Evolutionary conservation across 2,329 filamentous ascomycete genomes (phyloP).

Genomic region (Exserohilum turcica): DNA sequence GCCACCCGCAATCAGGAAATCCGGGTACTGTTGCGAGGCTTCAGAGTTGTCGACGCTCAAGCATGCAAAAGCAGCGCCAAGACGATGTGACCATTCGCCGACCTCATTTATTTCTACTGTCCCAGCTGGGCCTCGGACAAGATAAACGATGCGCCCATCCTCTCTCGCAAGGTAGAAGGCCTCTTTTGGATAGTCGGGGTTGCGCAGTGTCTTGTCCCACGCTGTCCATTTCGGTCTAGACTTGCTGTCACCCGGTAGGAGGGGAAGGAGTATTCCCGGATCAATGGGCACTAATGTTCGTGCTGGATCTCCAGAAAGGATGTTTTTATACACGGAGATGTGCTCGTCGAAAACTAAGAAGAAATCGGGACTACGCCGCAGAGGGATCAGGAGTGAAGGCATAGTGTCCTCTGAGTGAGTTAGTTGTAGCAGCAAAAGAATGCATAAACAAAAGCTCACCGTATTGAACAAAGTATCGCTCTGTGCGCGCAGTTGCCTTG

Average conservation of each 20-base stretch:
- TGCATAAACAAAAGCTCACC: slow-evolving; percentile 25
- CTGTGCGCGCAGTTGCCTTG: slow-evolving; percentile 30
- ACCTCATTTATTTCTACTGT: slow-evolving; percentile 51
- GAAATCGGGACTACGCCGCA: slow-evolving; percentile 49
- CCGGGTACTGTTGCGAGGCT: slow-evolving; percentile 62
- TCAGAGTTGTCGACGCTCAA: slow-evolving; percentile 58
- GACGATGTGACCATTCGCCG: slow-evolving; percentile 69
- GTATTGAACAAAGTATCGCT: slow-evolving; percentile 32
- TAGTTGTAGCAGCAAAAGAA: slow-evolving; percentile 3
- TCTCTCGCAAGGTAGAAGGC: slow-evolving; percentile 86
- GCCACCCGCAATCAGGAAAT: slow-evolving; percentile 80
- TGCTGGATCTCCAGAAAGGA: slow-evolving; percentile 48
- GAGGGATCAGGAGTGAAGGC: slow-evolving; percentile 49
- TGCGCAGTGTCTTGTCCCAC: slow-evolving; percentile 80
- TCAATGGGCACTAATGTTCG: slow-evolving; percentile 22
- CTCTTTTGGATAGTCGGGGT: slow-evolving; percentile 65
- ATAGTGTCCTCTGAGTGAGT: slow-evolving; percentile 40
- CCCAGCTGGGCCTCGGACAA: slow-evolving; percentile 63
- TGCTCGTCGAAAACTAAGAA: slow-evolving; percentile 47
- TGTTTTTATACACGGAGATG: slow-evolving; percentile 46
- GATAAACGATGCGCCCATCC: slow-evolving; percentile 77
- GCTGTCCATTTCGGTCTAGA: slow-evolving; percentile 72
- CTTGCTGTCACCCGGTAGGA: slow-evolving; percentile 48
- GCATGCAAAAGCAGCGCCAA: slow-evolving; percentile 81
- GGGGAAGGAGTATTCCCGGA: slow-evolving; percentile 49